Evolutionary conservation across 2,329 filamentous ascomycete genomes (phyloP).

Genomic region (Botrytis porri): DNA sequence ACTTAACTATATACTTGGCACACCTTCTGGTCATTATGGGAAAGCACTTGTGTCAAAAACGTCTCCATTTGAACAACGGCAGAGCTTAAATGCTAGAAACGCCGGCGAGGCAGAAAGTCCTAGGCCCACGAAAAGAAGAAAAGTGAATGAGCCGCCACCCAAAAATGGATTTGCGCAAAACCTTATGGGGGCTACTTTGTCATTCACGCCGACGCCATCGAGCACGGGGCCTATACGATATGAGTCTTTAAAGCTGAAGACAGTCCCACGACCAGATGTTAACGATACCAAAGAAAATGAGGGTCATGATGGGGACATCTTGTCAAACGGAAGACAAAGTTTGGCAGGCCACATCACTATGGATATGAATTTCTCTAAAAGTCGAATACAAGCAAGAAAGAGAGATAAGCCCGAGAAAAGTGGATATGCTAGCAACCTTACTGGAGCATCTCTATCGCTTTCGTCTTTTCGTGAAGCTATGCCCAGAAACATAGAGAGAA

Average conservation of each 20-base stretch:
- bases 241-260: constrained; percentile 27
- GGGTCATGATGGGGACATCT: not conserved
- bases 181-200: constrained; percentile 49
- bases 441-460: constrained; percentile 31
- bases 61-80: constrained; percentile 64
- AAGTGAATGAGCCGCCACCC: constrained; percentile 40
- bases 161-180: constrained; percentile 51
- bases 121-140: constrained; percentile 44
- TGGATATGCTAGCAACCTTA: constrained; percentile 35
- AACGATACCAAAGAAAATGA: constrained; percentile 25
- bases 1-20: constrained; percentile 58
- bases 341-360: not conserved
- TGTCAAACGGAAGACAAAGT: not conserved
- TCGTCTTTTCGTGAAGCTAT: constrained; percentile 18
- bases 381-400: constrained; percentile 17
- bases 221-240: constrained; percentile 32
- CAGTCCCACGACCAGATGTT: constrained; percentile 11
- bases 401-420: constrained; percentile 26
- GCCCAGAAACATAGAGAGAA: not conserved
- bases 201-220: constrained; percentile 37
- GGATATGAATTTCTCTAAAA: not conserved
- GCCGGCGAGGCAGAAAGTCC: constrained; percentile 30
- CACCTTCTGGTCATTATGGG: constrained; percentile 60
- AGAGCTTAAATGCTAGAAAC: constrained; percentile 34
- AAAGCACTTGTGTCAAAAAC: constrained; percentile 55